Conservation (phyloP, 2,329 filamentous ascomycete genomes). For the Fusarium annulatum region DNA sequence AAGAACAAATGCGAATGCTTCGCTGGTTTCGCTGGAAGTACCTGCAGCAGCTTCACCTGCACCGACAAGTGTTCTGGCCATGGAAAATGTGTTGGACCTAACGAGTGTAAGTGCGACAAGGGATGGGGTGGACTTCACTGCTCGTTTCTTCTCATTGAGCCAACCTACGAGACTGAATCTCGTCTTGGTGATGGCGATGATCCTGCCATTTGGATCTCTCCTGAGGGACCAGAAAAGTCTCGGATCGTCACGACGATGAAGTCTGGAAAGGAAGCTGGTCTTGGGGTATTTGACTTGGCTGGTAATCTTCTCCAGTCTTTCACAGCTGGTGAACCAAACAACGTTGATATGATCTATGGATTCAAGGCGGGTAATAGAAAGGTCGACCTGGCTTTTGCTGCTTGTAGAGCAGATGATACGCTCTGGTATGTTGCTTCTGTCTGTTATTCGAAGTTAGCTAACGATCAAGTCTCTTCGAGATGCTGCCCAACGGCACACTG, state of each 20-base stretch:
- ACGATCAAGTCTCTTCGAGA: conserved; percentile 58
- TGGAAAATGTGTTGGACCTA: conserved; percentile 56
- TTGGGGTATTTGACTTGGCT: conserved; percentile 60
- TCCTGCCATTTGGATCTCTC: conserved; percentile 61
- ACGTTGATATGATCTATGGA: conserved; percentile 65
- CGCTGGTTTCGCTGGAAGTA: conserved; percentile 53
- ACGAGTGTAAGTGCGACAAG: conserved; percentile 54
- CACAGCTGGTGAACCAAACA: conserved; percentile 61
- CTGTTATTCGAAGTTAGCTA: background rate
- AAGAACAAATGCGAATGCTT: conserved; percentile 55
- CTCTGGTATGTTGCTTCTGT: conserved; percentile 55
- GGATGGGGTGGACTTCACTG: conserved; percentile 60
- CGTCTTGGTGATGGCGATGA: conserved; percentile 60
- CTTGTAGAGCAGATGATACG: conserved; percentile 62
- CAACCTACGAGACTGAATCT: conserved; percentile 56
- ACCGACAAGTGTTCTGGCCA: conserved; percentile 54
- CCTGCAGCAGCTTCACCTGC: conserved; percentile 53
- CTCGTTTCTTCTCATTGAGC: conserved; percentile 56
- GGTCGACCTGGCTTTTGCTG: conserved; percentile 62
- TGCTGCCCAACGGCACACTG: conserved; percentile 58
- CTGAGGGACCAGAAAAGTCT: conserved; percentile 53
- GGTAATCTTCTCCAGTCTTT: conserved; percentile 61
- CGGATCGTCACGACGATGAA: conserved; percentile 65
- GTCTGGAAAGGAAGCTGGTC: conserved; percentile 59
- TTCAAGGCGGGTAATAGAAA: conserved; percentile 57